Conservation (phyloP, 2,329 filamentous ascomycete genomes). For the Mariannaea sp. region DNA sequence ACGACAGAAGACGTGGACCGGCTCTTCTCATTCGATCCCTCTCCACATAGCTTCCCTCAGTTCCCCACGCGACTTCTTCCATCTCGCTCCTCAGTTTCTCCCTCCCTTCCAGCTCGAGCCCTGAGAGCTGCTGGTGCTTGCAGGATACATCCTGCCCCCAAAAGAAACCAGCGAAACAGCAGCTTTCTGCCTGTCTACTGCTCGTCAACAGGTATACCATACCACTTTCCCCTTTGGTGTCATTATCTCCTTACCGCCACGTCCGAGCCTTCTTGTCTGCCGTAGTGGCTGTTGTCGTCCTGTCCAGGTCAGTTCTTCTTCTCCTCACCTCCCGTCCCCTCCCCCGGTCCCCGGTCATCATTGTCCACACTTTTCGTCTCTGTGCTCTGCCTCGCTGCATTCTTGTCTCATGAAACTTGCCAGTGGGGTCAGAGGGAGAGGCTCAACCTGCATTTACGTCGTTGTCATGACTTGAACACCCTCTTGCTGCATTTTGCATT, state of each 20-base stretch:
- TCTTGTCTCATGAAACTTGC: conserved; percentile 37
- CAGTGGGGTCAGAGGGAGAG: conserved; percentile 38
- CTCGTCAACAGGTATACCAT: conserved; percentile 33
- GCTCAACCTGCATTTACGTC: conserved; percentile 28
- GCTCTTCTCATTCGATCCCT: conserved; percentile 43
- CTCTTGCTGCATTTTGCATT: conserved; percentile 31
- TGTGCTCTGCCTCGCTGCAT: conserved; percentile 24
- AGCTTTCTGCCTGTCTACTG: conserved; percentile 33
- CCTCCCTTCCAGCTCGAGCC: conserved; percentile 39
- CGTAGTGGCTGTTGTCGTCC: conserved; percentile 28
- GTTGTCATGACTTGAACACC: conserved; percentile 36
- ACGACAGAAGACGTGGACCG: conserved; percentile 45
- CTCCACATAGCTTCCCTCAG: conserved; percentile 40
- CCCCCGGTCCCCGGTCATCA: conserved; percentile 26
- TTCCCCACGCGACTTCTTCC: conserved; percentile 44
- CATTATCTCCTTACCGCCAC: conserved; percentile 39
- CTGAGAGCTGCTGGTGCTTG: conserved; percentile 41
- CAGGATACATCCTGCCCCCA: conserved; percentile 41
- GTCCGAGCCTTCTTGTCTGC: conserved; percentile 30
- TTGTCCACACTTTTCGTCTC: conserved; percentile 27
- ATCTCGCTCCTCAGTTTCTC: conserved; percentile 41
- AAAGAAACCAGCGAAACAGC: conserved; percentile 43
- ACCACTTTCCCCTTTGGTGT: conserved; percentile 37
- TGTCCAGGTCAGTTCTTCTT: conserved; percentile 39
- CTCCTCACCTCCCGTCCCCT: conserved; percentile 25